A percentile compares a stretch with the other conserved stretches of the same genome.
phyloP scores from a whole-genome alignment of 129 eudicot species.

The Daucus carota region DH1_v3.0 NC_030382.2:36807501-36808000 shows the following conservation, averaged over 20 bases:
- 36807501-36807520: conserved; percentile 3
- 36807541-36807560: conserved; percentile 19
- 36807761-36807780: conserved; percentile 12
- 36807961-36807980: conserved; percentile 20
- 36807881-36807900: conserved; percentile 91
- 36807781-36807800: conserved; percentile 2
- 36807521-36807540: conserved; percentile 23
- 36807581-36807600: conserved; percentile 20
- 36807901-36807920: conserved; percentile 80
- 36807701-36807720: conserved; percentile 21
- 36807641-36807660: conserved; percentile 15
- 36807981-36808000: conserved; percentile 13
- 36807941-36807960: conserved; percentile 12
- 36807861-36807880: conserved; percentile 74
- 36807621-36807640: conserved; percentile 14
- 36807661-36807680: conserved; percentile 14
- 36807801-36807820: conserved; percentile 1
- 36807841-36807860: not conserved
- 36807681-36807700: conserved; percentile 24
- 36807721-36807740: conserved; percentile 13
- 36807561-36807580: conserved; percentile 13
- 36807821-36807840: not conserved
- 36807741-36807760: conserved; percentile 13
- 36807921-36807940: conserved; percentile 17
- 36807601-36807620: conserved; percentile 20